Percentiles rank a stretch among this genome's conserved stretches.
phyloP scores from a whole-genome alignment of 1,284 basidiomycete genomes.

The Apiotrichum sp. region DNA sequence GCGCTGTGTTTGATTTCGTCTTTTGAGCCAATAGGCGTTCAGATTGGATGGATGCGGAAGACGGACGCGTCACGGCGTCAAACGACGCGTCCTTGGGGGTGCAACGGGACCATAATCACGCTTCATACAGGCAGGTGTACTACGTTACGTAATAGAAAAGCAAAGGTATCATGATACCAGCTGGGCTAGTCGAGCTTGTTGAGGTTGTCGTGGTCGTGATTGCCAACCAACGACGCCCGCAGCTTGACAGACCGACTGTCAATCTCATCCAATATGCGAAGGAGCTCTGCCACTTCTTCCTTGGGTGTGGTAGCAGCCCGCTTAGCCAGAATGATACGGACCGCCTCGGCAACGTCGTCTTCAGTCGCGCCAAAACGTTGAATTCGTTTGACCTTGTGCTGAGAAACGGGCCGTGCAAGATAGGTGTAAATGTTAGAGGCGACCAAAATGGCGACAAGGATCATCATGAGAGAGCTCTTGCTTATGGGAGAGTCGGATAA shows the following conservation, averaged over 20 bases:
- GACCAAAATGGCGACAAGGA: constrained; percentile 65
- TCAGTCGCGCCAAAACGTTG: constrained; percentile 16
- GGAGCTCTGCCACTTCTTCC: constrained; percentile 30
- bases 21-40: too few species aligned
- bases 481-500: constrained; percentile 53
- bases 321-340: constrained; percentile 24
- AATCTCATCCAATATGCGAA: constrained; percentile 29
- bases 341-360: constrained; percentile 28
- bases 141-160: too few species aligned
- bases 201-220: too few species aligned
- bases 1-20: too few species aligned
- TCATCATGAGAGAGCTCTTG: constrained; percentile 56
- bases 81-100: too few species aligned
- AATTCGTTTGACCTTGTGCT: constrained; percentile 16
- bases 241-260: constrained; percentile 20
- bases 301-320: constrained; percentile 10
- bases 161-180: too few species aligned
- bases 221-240: neutral
- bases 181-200: too few species aligned
- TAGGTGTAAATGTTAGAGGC: constrained; percentile 58
- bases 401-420: constrained; percentile 19
- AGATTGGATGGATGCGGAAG: too few species aligned
- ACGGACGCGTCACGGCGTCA: too few species aligned
- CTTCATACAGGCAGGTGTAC: too few species aligned
- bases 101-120: too few species aligned